Evolutionary conservation across 202 grass and related monocot species (phyloP), one percentile per base, ranked within the genome.

Genomic region (Zoysia matrella): DNA sequence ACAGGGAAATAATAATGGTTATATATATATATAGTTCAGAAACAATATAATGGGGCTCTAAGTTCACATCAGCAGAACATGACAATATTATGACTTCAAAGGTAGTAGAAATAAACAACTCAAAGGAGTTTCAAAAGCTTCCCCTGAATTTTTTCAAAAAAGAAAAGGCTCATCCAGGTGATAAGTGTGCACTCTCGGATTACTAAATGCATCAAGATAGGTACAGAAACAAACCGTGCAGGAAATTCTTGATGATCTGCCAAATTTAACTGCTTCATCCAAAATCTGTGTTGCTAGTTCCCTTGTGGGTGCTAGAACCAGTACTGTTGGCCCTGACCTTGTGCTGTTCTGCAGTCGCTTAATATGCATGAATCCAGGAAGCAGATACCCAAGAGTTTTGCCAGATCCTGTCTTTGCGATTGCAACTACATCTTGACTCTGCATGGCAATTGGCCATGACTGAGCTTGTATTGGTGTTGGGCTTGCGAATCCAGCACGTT

Each of bases 301-400:
- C 84, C 96, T 99, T 66, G 96, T 99, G 52, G 96, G 96, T 73
- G 96, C 96, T 70, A 99, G 81, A 91, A 99, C 86, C 71, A 99
- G 81, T 16, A 96, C 93, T 39, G 96, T 99, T 62, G 93, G 96
- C 70, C 96, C 96, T 65, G 86, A 72, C 77, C 87, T 93, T 54
- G 88, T 80, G 78, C 84, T 93, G 72, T 96, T 99, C 13, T 80
- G 90, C 46, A 96, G 60, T 45, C 85, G 89, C 50, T 99, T 95
- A 22, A 22, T 22, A 22, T 22, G 22, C 22, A 22, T 22, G 22
- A 22, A 22, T 22, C 22, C 22, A 22, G 22, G 22, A 22, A 22
- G 22, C 22, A 22, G 22, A 22, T 22, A 22, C 22, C 22, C 22
- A 22, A 22, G 22, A 22, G 22, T 22, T 22, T 22, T 22, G 22